These are phyloP conservation scores for Knoxdaviesia capensis DNA, from an alignment of 2,329 filamentous ascomycete species.

Conservation along the genomic window DNA sequence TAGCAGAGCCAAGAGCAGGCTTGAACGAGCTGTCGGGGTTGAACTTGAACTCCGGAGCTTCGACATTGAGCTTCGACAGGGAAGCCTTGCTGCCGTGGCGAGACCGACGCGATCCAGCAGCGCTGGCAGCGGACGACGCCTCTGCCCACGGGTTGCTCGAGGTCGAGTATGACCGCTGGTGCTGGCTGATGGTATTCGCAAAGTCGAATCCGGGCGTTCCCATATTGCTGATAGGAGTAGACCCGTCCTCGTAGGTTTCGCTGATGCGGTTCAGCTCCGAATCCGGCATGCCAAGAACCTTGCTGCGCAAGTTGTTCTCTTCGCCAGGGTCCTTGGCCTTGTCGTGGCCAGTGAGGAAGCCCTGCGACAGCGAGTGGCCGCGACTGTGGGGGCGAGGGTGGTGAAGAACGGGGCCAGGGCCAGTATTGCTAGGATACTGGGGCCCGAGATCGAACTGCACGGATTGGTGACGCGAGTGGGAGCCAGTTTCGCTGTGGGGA, in stretches of 20 bases:
- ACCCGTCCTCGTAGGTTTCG: slow-evolving; percentile 47
- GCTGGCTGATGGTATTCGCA: slow-evolving; percentile 20
- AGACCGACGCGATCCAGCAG: slow-evolving; percentile 17
- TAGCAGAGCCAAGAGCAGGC: slow-evolving; percentile 8
- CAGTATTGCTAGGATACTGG: slow-evolving; percentile 31
- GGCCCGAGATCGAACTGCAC: slow-evolving; percentile 26
- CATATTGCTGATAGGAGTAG: slow-evolving; percentile 46
- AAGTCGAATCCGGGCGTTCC: slow-evolving; percentile 41
- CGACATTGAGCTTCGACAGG: slow-evolving; percentile 66
- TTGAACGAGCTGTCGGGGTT: slow-evolving; percentile 32
- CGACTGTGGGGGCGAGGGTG: slow-evolving; percentile 57
- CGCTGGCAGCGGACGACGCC: slow-evolving; percentile 18
- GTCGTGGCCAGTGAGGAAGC: slow-evolving; percentile 38
- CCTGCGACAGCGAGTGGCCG: slow-evolving; percentile 50
- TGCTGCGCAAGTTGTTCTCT: slow-evolving; percentile 16
- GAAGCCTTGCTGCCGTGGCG: slow-evolving; percentile 51
- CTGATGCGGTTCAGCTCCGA: slow-evolving; percentile 20
- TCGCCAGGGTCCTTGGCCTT: slow-evolving; percentile 19
- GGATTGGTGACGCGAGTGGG: slow-evolving; percentile 22
- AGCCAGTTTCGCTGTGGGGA: slow-evolving; percentile 26
- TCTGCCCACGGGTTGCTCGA: slow-evolving; percentile 45
- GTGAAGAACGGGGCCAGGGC: slow-evolving; percentile 38
- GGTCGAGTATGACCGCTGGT: slow-evolving; percentile 34
- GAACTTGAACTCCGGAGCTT: slow-evolving; percentile 78
- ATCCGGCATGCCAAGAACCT: slow-evolving; percentile 19